Evolutionary conservation across 805 yeast species (phyloP), one percentile per base, ranked within the genome.

Genomic region (Candida arabinofermentans): DNA sequence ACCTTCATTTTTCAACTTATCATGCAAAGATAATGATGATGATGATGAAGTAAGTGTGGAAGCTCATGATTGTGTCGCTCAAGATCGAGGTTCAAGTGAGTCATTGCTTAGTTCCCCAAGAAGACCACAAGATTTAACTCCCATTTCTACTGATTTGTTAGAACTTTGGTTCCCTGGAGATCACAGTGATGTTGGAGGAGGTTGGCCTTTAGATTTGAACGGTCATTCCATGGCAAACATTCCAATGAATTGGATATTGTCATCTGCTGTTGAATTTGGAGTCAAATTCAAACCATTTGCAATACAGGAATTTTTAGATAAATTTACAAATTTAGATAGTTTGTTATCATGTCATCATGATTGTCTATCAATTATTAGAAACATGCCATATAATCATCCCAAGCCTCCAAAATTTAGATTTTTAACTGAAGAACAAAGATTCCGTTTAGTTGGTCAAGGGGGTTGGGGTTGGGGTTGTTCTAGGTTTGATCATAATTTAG

Each of bases 161-260:
- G 87, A 82, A 51, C 53, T 75, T 32, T 82, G 83, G 82, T 82
- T 82, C 51, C 76, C 84, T 1, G 89, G 87, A 2, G 77, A 77
- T 53, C 88, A 82, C 58, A 68, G 82, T 8, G 87, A 82, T 58
- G 62, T 77, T 50, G 88, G 88, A 2, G 87, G 87, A 3, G 84
- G 84, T 0, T 81, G 84, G 82, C 57, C 66, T 1, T 58, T 66
- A 4, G 81, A 75, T 54, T 26, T 43, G 0, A 54, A 65, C 36
- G 76, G 76, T 2, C 71, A 75, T 32, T 51, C 58, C 18, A 44
- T 76, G 13, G 68, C 84, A 0, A 71, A 77, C 47, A 46, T 79
- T 13, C 64, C 86, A 0, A 60, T 82, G 19, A 65, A 81, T 45
- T 82, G 87, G 87, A 75, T 82, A 57, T 43, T 81, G 10, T 61